A percentile compares a stretch with the other conserved stretches of the same genome.
Conservation (phyloP, 176 grass and related monocot genomes). For the Phoenix roebelenii region DNA sequence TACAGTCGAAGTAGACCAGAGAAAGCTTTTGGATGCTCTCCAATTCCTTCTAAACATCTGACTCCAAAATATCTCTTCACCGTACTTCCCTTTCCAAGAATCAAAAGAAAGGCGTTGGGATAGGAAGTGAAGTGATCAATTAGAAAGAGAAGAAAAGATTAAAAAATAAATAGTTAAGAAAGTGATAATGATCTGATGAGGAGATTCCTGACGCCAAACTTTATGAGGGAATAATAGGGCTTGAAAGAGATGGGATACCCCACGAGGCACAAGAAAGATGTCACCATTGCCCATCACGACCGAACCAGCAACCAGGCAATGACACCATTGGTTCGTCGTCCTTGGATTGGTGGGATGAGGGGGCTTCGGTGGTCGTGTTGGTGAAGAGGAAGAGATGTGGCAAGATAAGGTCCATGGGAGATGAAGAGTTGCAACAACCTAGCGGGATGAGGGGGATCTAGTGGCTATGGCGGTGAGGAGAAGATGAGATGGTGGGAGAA, state of each 20-base stretch:
- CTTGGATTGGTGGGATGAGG: too few relatives aligned
- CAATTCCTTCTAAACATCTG: slow-evolving; percentile 59
- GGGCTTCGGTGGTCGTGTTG: too few relatives aligned
- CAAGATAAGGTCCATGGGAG: too few relatives aligned
- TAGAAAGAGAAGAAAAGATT: neutral
- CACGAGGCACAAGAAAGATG: slow-evolving; percentile 52
- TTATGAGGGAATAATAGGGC: slow-evolving; percentile 75
- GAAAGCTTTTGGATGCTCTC: slow-evolving; percentile 47
- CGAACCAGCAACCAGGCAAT: slow-evolving; percentile 27
- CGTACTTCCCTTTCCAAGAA: slow-evolving; percentile 36
- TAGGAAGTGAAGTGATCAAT: neutral
- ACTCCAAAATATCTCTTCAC: slow-evolving; percentile 75
- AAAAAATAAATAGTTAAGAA: neutral
- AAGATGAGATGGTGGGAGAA: too few relatives aligned
- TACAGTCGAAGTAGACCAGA: slow-evolving; percentile 70
- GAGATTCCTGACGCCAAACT: slow-evolving; percentile 60
- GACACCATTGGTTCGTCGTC: too few relatives aligned
- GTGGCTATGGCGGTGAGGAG: too few relatives aligned
- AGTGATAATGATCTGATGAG: slow-evolving; percentile 28
- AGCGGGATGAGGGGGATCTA: too few relatives aligned
- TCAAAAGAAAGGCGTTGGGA: neutral
- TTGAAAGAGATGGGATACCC: slow-evolving; percentile 72
- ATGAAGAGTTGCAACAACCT: too few relatives aligned
- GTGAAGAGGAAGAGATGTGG: too few relatives aligned
- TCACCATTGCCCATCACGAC: slow-evolving; percentile 66